Conservation (phyloP, 306 rosid genomes). For the Ammopiptanthus mongolicus region DNA sequence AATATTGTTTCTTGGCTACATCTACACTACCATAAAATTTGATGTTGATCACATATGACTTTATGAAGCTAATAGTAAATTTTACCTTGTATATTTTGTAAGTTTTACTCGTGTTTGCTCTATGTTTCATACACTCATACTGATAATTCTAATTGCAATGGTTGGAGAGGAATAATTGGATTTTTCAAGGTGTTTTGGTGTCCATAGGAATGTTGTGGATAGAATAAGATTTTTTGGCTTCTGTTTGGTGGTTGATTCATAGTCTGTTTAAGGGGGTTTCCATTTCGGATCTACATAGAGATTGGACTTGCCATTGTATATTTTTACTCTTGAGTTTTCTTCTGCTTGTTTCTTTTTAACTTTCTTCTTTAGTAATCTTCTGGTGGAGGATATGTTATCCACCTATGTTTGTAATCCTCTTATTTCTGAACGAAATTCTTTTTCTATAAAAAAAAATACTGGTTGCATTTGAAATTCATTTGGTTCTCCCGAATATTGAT, state of each 20-base stretch:
- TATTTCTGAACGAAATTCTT: not conserved
- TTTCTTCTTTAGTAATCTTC: not conserved
- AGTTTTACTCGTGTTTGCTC: constrained; percentile 5
- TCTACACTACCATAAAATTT: constrained; percentile 10
- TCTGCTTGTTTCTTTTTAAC: not conserved
- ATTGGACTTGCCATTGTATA: not conserved
- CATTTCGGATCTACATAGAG: not conserved
- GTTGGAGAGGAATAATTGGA: not conserved
- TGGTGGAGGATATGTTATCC: not conserved
- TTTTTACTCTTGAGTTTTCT: not conserved
- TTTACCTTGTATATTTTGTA: not conserved
- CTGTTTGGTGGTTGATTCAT: not conserved
- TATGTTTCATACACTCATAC: constrained; percentile 14
- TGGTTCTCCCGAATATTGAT: not conserved
- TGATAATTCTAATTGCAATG: not conserved
- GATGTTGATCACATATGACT: not conserved
- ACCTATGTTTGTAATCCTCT: not conserved
- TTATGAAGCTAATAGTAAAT: constrained; percentile 3
- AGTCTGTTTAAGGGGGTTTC: not conserved
- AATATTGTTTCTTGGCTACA: constrained; percentile 1
- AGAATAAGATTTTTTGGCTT: not conserved
- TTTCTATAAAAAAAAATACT: not conserved
- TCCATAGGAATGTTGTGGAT: not conserved
- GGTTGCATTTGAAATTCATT: constrained; percentile 8
- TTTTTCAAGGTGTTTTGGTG: not conserved